Base-by-base conservation (phyloP, 225 moss, liverwort and hornwort species). In the Lunularia cruciata region DNA sequence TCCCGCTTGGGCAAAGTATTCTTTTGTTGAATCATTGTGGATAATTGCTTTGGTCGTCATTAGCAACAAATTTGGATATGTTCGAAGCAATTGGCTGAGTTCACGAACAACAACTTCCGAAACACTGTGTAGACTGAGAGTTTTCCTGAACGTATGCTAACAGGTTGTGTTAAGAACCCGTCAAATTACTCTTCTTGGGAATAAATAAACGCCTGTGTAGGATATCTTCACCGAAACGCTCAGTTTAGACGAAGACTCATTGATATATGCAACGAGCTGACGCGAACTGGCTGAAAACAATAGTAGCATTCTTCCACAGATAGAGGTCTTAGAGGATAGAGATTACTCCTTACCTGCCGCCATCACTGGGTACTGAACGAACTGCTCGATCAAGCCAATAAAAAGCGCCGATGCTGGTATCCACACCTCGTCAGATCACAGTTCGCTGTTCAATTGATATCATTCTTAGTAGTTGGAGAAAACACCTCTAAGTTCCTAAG, bases 341-440 rank as follows among this genome's bases (percentile, higher is more conserved):
- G 7, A 20, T 16, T 63, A 11, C 13, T 18, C 15, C 20, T 71
- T 77, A 84, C 84, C 84, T 72, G 68, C 71, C 73, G 48, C 38
- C 56, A 30, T 74, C 62, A 37, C n/a, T 38, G 43, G 55, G 22
- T 10, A 26, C 46, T 38, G 73, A 27, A 42, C 68, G 77, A 47
- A 67, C 74, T 70, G 71, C 33, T 8, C 84, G 77, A 63, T 80
- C 80, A 26, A 75, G 45, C 84, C 84, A 84, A 58, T 80, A 84
- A 68, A 77, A 84, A 8, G 84, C 77, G 61, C 65, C 77, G 42
- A 84, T 69, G 73, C 80, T 84, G 77, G 40, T 31, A 69, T 43
- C 58, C 53, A 36, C 7, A 75, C 39, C 12, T 33, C 61, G 63
- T 22, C 37, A 57, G 48, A 65, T 59, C 5, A 55, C 52, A 45